Evolutionary conservation across 1,139 yeast species (phyloP), one percentile per base, ranked within the genome.

Genomic region (Hemisphaericaspora lyxosophila): DNA sequence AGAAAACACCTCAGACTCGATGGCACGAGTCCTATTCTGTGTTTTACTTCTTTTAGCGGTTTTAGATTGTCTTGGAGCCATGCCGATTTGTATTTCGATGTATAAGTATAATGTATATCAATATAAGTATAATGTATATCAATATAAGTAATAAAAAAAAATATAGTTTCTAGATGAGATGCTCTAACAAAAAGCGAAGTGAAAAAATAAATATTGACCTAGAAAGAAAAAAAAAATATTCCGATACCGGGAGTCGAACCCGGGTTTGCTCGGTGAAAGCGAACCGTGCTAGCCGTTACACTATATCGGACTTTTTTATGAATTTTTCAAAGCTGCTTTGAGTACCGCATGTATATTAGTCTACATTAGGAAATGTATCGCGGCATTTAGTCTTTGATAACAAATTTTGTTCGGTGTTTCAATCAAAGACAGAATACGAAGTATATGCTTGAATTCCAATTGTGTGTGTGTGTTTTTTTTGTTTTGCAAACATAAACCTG

Each of bases 181-280:
- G 14, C 7, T 13, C 12, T 11, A n/a, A 25, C 16, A 13, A 5
- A 26, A 26, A 26, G n/a, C 19, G 7, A 14, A 16, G 9, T 5
- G 16, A 27, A 34, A 27, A 34, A 27, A 8, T 20, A 11, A 11
- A 8, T 8, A 20, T 20, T 20, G 23, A 20, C n/a, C n/a, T n/a
- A n/a, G n/a, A n/a, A n/a, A n/a, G n/a, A 33, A 17, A 52, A 62
- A 64, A 66, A 60, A 47, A 39, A 46, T 45, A 41, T 75, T 78
- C 84, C 84, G 83, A 77, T 78, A 73, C 84, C 79, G 84, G 85
- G 85, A 78, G 80, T 79, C 82, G 84, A 79, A 79, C 84, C 84
- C 84, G 79, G 84, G 81, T 75, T 72, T 78, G 83, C 83, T 74
- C 84, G 82, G 84, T 78, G 84, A 79, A 77, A 79, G 83, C 82